phyloP scores from a whole-genome alignment of 2,329 filamentous ascomycete genomes.

The Diaporthe humulicola region DNA sequence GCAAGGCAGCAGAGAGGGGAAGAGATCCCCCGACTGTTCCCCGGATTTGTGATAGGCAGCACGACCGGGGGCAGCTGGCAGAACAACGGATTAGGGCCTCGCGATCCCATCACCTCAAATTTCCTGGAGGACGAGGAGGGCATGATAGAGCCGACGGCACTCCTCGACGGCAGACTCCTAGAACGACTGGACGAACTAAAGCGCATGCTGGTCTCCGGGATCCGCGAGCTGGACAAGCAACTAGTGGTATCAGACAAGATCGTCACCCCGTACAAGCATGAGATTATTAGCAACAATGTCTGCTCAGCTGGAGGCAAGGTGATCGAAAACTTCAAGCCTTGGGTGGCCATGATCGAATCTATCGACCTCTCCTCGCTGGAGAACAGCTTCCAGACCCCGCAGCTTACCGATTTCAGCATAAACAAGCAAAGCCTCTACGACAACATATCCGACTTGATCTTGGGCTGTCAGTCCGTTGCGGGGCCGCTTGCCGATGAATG shows the following conservation, averaged over 20 bases:
- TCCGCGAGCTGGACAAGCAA: constrained; percentile 89
- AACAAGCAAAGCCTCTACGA: constrained; percentile 97
- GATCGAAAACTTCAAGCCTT: constrained; percentile 89
- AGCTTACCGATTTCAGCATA: constrained; percentile 86
- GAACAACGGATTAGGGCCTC: constrained; percentile 74
- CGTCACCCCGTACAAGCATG: constrained; percentile 82
- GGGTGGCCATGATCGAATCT: constrained; percentile 91
- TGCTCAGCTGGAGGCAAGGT: constrained; percentile 84
- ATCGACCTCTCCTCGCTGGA: constrained; percentile 87
- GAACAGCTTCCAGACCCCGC: constrained; percentile 84
- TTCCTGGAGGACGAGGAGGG: constrained; percentile 88
- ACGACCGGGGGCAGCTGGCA: constrained; percentile 90
- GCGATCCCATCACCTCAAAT: constrained; percentile 82
- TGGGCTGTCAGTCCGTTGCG: constrained; percentile 91
- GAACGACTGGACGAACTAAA: constrained; percentile 90
- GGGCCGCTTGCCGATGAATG: constrained; percentile 95
- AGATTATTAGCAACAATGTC: constrained; percentile 83
- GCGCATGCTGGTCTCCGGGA: constrained; percentile 85
- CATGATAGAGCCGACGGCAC: constrained; percentile 76
- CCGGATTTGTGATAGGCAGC: constrained; percentile 92
- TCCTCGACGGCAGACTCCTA: constrained; percentile 82
- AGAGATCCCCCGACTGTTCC: constrained; percentile 91
- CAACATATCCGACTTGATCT: constrained; percentile 87
- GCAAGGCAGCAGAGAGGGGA: constrained; percentile 94
- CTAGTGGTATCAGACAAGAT: constrained; percentile 84